Conservation (phyloP, 352 stramenopile genomes). For the Phytophthora pseudosyringae region DNA sequence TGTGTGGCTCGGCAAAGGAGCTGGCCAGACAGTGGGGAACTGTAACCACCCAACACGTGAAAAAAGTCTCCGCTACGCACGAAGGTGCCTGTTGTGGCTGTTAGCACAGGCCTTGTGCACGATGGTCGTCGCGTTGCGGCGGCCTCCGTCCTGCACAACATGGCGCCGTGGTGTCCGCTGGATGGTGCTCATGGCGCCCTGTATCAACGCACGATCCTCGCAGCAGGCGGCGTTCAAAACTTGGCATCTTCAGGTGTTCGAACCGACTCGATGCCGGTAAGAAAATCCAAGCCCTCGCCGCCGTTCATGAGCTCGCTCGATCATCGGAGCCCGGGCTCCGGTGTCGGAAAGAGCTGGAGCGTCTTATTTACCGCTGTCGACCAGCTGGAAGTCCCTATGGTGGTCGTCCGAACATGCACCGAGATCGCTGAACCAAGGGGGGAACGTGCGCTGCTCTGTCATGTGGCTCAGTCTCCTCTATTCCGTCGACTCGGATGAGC, state of each 20-base stretch:
- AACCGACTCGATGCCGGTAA: slow-evolving; percentile 36
- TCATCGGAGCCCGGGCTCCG: slow-evolving; percentile 9
- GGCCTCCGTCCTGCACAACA: slow-evolving; percentile 14
- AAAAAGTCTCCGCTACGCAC: slow-evolving; percentile 26
- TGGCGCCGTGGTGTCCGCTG: slow-evolving; percentile 16
- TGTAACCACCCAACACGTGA: slow-evolving; percentile 22
- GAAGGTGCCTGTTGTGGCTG: slow-evolving; percentile 17
- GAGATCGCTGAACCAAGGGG: no score
- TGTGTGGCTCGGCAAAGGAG: slow-evolving; percentile 16
- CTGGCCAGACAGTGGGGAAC: slow-evolving; percentile 32
- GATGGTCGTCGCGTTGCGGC: slow-evolving; percentile 26
- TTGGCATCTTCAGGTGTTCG: slow-evolving; percentile 36
- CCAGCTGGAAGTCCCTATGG: slow-evolving; percentile 30
- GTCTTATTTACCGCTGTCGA: slow-evolving; percentile 24
- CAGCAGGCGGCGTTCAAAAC: not conserved
- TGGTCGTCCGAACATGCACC: not conserved
- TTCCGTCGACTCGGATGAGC: slow-evolving; percentile 7
- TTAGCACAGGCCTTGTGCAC: slow-evolving; percentile 8
- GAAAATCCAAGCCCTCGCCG: slow-evolving; percentile 31
- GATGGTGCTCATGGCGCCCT: slow-evolving; percentile 22
- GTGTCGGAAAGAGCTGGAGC: slow-evolving; percentile 36
- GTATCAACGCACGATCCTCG: slow-evolving; percentile 22
- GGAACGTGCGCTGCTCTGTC: slow-evolving; percentile 15
- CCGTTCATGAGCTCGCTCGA: not conserved
- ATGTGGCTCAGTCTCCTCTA: slow-evolving; percentile 25